Evolutionary conservation across 2,329 filamentous ascomycete species (phyloP), one percentile per base, ranked within the genome.

Genomic region (Fusarium tuaranense): DNA sequence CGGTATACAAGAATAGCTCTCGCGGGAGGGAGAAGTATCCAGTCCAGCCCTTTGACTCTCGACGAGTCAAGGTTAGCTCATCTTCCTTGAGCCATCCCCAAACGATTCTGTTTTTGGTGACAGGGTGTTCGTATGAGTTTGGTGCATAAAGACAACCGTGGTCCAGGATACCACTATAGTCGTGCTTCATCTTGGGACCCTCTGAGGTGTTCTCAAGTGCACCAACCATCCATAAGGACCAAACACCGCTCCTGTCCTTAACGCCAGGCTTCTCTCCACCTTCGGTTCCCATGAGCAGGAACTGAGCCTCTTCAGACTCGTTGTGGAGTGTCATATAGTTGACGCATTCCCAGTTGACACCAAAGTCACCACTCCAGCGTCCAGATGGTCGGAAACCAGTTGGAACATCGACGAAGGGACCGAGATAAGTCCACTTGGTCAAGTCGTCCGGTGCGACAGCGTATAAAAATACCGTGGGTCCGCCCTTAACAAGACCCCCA

Each of bases 31-130:
- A 87, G 10, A 88, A 78, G 65, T 84, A 76, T 2, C 87, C 87
- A 22, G 84, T 88, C 86, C 87, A 89, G 13, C 85, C 85, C 72
- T 88, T 86, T 1, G 79, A 75, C 66, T 85, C 81, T 5, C 86
- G 83, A 16, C 84, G 72, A 4, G 79, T 71, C 65, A 87, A 80
- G 1, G 86, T 82, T 5, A 88, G 72, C 62, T 88, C 86, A 14
- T 89, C 87, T 72, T 89, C 87, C 2, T 83, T 84, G 39, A 89
- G 80, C 87, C 87, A 89, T 5, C 86, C 86, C 78, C 83, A 88
- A 1, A 86, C 81, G 6, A 88, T 81, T 13, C 83, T 81, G 46
- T 81, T 80, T 0, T 80, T 76, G 0, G 85, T 83, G 5, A 82
- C 73, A 0, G 86, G 85, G 55, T 89, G 86, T 70, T 81, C 82